These are phyloP conservation scores for Lachnellula arida DNA, from an alignment of 2,329 filamentous ascomycete genomes.

Conservation along the genomic window DNA sequence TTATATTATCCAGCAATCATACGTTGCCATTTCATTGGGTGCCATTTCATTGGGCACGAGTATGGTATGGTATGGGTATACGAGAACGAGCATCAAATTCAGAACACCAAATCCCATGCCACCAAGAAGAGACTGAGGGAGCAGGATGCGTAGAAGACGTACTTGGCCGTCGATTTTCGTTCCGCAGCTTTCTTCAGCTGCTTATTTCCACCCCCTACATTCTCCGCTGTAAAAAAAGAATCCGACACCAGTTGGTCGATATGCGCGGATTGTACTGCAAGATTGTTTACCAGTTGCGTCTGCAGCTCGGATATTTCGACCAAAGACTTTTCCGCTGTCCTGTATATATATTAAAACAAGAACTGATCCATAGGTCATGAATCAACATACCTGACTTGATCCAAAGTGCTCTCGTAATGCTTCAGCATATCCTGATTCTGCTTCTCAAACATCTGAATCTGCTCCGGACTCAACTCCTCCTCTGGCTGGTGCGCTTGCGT, in stretches of 20 bases:
- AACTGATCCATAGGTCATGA: background rate
- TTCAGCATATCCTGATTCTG: slow-evolving; percentile 91
- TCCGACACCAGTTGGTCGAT: slow-evolving; percentile 87
- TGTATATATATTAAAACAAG: slow-evolving; percentile 35
- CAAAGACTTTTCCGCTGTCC: slow-evolving; percentile 83
- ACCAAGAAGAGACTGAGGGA: slow-evolving; percentile 70
- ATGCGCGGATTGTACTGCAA: slow-evolving; percentile 79
- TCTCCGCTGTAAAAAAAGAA: slow-evolving; percentile 74
- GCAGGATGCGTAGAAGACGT: slow-evolving; percentile 76
- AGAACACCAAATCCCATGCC: slow-evolving; percentile 70
- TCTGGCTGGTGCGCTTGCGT: slow-evolving; percentile 22
- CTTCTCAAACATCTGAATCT: slow-evolving; percentile 87
- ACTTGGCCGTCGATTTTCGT: slow-evolving; percentile 66
- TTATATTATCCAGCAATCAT: background rate
- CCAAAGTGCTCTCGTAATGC: slow-evolving; percentile 89
- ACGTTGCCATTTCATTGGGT: background rate
- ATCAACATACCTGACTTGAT: slow-evolving; percentile 79
- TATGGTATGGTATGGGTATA: background rate
- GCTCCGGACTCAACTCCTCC: slow-evolving; percentile 66
- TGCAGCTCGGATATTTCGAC: slow-evolving; percentile 92
- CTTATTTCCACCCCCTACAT: slow-evolving; percentile 84
- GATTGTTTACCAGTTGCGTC: slow-evolving; percentile 78
- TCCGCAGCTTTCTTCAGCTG: slow-evolving; percentile 80
- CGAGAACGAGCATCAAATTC: background rate
- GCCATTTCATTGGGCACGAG: background rate